These are phyloP conservation scores for Lenzites betulinus DNA, from an alignment of 768 basidiomycete species.

Conservation along the genomic window DNA sequence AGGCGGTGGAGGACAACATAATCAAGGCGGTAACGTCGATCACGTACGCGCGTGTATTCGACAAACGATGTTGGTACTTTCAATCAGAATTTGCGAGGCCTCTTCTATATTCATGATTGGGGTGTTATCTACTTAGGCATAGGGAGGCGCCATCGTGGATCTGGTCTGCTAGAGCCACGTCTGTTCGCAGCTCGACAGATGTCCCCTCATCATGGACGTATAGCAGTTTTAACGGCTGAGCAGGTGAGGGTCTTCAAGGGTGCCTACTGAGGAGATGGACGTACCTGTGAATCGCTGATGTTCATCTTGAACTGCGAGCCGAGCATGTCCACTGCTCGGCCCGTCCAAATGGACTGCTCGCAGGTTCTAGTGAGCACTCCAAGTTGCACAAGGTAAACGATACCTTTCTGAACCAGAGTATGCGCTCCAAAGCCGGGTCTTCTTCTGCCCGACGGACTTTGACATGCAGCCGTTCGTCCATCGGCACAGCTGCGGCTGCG, in stretches of 20 bases:
- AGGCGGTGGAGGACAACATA: too few relatives aligned
- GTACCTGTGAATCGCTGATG: slow-evolving; percentile 35
- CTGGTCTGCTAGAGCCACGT: slow-evolving; percentile 49
- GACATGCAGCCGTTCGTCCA: slow-evolving; percentile 62
- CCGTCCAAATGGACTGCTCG: slow-evolving; percentile 52
- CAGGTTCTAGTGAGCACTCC: not conserved
- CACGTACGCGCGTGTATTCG: too few relatives aligned
- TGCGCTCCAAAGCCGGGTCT: slow-evolving; percentile 39
- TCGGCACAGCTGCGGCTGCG: slow-evolving; percentile 43
- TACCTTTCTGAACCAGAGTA: slow-evolving; percentile 78
- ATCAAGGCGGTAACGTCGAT: too few relatives aligned
- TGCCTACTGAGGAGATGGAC: slow-evolving; percentile 12
- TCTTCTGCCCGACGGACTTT: slow-evolving; percentile 39
- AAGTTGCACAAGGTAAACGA: slow-evolving; percentile 8
- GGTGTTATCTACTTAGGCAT: slow-evolving; percentile 6
- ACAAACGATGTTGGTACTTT: too few relatives aligned
- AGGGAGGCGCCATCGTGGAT: slow-evolving; percentile 51
- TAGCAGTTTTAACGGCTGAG: slow-evolving; percentile 47
- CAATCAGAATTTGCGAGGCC: not conserved
- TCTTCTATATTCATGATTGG: not conserved
- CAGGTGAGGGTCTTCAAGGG: not conserved
- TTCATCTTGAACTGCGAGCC: slow-evolving; percentile 40
- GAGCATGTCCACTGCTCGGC: slow-evolving; percentile 64
- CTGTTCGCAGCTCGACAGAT: slow-evolving; percentile 45
- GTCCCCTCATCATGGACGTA: slow-evolving; percentile 25